Evolutionary conservation across 2,329 filamentous ascomycete species (phyloP).

Genomic region (Pestalotiopsis sp.): DNA sequence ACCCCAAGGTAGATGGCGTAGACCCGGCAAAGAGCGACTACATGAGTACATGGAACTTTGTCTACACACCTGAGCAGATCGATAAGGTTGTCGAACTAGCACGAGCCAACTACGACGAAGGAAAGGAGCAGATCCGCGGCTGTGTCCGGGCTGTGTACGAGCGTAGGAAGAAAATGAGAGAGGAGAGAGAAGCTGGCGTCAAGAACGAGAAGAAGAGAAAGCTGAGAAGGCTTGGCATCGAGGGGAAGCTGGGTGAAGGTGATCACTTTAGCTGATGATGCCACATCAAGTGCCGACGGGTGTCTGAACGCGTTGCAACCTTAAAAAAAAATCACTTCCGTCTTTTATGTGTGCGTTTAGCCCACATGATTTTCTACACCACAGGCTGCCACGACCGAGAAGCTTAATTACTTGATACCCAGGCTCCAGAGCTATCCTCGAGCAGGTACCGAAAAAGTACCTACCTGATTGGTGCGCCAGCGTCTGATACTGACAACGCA

Average conservation of each 20-base stretch:
- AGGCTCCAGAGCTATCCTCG: too few species aligned
- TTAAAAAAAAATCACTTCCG: too few species aligned
- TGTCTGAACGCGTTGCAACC: too few species aligned
- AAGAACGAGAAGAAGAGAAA: conserved; percentile 45
- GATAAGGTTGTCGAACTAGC: conserved; percentile 83
- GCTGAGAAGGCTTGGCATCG: conserved; percentile 51
- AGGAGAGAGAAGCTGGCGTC: conserved; percentile 51
- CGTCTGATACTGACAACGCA: too few species aligned
- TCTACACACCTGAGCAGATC: conserved; percentile 89
- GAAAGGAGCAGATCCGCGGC: conserved; percentile 74
- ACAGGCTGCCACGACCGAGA: too few species aligned
- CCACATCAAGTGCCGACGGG: too few species aligned
- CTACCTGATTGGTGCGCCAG: too few species aligned
- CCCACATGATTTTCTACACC: too few species aligned
- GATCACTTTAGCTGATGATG: conserved; percentile 66
- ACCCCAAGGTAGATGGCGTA: conserved; percentile 78
- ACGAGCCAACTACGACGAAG: conserved; percentile 83
- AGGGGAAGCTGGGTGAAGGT: conserved; percentile 61
- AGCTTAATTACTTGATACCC: too few species aligned
- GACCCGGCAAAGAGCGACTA: conserved; percentile 84
- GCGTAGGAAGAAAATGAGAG: conserved; percentile 74
- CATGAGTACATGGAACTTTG: conserved; percentile 96
- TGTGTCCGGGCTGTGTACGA: conserved; percentile 91
- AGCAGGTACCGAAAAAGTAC: too few species aligned
- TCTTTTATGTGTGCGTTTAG: too few species aligned